Evolutionary conservation across 2,329 filamentous ascomycete species (phyloP).

Genomic region (Kalaharituber pfeilii): DNA sequence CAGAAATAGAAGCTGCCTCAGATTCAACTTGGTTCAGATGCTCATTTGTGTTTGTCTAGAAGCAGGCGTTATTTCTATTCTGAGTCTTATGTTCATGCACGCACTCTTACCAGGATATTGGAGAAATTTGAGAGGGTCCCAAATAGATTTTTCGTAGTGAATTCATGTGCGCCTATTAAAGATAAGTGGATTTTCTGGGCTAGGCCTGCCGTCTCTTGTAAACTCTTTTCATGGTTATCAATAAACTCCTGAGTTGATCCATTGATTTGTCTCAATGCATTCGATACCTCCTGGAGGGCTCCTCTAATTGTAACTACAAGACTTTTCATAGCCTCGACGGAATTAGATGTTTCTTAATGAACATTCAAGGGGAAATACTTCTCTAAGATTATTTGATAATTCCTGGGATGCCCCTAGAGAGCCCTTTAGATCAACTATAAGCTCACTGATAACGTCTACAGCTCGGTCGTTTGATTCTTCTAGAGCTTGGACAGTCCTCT

Average conservation of each 20-base stretch:
- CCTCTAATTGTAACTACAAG: background rate
- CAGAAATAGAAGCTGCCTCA: background rate
- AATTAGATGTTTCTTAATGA: background rate
- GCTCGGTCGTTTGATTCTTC: background rate
- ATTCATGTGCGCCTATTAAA: background rate
- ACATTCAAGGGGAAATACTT: background rate
- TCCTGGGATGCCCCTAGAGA: background rate
- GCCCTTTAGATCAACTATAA: background rate
- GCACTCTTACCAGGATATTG: background rate
- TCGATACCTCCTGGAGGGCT: background rate
- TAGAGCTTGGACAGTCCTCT: background rate
- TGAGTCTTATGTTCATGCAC: background rate
- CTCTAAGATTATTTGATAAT: background rate
- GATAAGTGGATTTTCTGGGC: background rate
- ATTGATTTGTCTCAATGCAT: background rate
- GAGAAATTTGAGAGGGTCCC: background rate
- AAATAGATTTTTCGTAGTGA: background rate
- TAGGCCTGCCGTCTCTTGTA: background rate
- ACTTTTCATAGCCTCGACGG: background rate
- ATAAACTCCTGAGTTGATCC: background rate
- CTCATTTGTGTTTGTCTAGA: background rate
- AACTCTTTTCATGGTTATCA: background rate
- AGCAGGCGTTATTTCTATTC: background rate
- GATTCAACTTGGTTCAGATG: background rate
- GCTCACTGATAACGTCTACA: background rate